Conservation (phyloP, 75 land plant species). For the Selaginella tamariscina region DNA sequence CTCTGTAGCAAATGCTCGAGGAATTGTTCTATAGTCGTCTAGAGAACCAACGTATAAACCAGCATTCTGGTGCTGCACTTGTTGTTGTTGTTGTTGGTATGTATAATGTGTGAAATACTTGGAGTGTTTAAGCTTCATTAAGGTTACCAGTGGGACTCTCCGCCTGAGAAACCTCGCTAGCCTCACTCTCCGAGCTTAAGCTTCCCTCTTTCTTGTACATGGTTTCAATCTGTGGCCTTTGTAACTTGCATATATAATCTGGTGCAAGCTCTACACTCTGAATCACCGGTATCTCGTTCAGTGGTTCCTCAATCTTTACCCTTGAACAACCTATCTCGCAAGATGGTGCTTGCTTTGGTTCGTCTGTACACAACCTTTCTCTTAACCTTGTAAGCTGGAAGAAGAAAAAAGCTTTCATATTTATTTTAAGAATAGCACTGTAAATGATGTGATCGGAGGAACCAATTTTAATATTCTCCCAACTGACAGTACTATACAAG, state of each 20-base stretch:
- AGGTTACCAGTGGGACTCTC: background rate
- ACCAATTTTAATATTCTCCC: no score
- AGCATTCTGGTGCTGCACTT: background rate
- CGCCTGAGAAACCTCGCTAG: background rate
- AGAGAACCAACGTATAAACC: no score
- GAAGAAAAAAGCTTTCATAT: no score
- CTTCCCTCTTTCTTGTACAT: background rate
- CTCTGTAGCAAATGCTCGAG: background rate
- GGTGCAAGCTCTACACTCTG: background rate
- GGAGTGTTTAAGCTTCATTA: no score
- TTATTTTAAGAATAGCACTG: no score
- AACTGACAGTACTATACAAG: no score
- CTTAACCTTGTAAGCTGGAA: background rate
- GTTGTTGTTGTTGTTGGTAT: background rate
- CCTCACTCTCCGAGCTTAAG: background rate
- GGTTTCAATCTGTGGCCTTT: no score
- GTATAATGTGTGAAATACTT: no score
- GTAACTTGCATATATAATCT: background rate
- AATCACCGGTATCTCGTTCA: background rate
- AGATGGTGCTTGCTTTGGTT: background rate
- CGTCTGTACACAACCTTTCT: background rate
- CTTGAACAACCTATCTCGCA: background rate
- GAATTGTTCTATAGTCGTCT: no score
- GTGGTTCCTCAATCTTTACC: background rate
- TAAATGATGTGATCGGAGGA: no score